These are phyloP conservation scores for Amphichorda felina DNA, from an alignment of 2,329 filamentous ascomycete genomes.

Conservation along the genomic window DNA sequence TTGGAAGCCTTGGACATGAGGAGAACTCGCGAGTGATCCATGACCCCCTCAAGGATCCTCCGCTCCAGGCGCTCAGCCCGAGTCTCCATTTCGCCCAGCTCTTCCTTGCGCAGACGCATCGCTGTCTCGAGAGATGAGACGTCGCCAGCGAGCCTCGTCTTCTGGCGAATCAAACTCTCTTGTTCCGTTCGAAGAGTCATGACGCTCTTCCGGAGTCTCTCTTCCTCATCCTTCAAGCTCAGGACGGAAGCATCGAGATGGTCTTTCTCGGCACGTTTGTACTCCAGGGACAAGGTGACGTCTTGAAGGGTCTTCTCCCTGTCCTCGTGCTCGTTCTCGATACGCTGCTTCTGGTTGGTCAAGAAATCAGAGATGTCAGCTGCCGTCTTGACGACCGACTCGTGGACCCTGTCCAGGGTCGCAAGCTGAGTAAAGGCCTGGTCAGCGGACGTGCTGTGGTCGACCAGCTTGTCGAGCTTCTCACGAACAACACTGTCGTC, in stretches of 20 bases:
- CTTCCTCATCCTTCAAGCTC: conserved; percentile 38
- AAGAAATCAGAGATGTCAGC: conserved; percentile 78
- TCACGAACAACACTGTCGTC: conserved; percentile 30
- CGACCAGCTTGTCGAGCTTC: conserved; percentile 38
- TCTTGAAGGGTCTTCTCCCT: conserved; percentile 72
- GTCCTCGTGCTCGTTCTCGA: conserved; percentile 65
- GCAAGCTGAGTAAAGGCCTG: conserved; percentile 66
- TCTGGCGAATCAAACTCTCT: conserved; percentile 66
- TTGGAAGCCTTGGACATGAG: conserved; percentile 58
- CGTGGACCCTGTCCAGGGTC: conserved; percentile 78
- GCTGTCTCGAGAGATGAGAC: conserved; percentile 88
- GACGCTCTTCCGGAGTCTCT: conserved; percentile 41
- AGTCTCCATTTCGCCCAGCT: conserved; percentile 80
- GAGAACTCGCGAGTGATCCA: conserved; percentile 89
- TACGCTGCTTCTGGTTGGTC: conserved; percentile 60
- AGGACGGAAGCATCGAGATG: conserved; percentile 45
- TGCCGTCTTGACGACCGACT: conserved; percentile 75
- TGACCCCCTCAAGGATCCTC: conserved; percentile 86
- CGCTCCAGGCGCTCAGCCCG: conserved; percentile 84
- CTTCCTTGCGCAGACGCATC: conserved; percentile 76
- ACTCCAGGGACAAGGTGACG: conserved; percentile 69
- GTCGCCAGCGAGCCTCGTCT: conserved; percentile 69
- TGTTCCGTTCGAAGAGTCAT: conserved; percentile 53
- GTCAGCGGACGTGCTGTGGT: conserved; percentile 51
- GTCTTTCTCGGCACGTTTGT: conserved; percentile 54